Evolutionary conservation across 129 eudicot species (phyloP), one percentile per base, ranked within the genome.

Genomic region (Deinandra increscens): DNA sequence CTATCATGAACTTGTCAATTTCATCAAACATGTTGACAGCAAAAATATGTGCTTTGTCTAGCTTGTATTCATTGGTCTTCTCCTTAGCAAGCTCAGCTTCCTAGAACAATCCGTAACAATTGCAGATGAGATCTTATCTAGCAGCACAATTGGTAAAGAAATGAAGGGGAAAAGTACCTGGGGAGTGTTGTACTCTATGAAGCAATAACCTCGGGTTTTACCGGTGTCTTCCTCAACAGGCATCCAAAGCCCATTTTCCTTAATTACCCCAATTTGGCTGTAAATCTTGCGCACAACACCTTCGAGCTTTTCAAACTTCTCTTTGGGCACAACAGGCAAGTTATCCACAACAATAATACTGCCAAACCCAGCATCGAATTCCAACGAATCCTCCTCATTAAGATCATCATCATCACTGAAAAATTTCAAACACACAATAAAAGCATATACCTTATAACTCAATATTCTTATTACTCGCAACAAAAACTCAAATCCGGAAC

Each of bases 31-130:
- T 75, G 77, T 82, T 80, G 4, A 87, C 96, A 77, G 82, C 81
- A 79, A 87, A 83, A 70, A 87, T 78, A 39, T 91, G 95, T n/a
- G 90, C 75, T 76, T 77, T 85, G 74, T 85, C 97, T 42, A 91
- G 64, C 71, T 78, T 85, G 81, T 85, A 87, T 19, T 86, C 89
- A 78, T 91, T 41, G 20, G 92, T 85, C 75, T 79, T 91, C 73
- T 91, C 95, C 78, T 73, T 85, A 14, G 95, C 95, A 38, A 85
- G 85, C 62, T 91, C 92, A 64, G 96, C 97, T 87, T 91, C 97
- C 97, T 91, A 51, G 23, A 70, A 14, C 3, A 70, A 70, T 18
- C 39, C 26, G 53, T 63, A 26, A 51, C 29, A 37, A 59, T 13
- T 6, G 42, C 20, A 14, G 31, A 26, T 26, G 31, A 26, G 31